A percentile compares a stretch with the other conserved stretches of the same genome.
These are phyloP conservation scores for Zalerion maritima DNA, from an alignment of 495 filamentous ascomycete species.

Conservation along the genomic window DNA sequence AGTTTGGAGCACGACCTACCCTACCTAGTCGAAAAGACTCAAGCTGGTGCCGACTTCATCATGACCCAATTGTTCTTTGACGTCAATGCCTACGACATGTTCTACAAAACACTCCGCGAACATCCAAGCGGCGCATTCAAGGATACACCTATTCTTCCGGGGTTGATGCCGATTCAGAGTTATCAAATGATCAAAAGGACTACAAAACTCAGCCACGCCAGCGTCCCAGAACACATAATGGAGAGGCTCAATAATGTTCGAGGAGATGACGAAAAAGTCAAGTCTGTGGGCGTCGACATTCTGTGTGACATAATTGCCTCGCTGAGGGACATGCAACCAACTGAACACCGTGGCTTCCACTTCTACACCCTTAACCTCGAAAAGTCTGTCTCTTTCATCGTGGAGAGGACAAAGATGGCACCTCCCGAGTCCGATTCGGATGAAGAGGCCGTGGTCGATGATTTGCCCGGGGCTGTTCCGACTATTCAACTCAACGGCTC, in stretches of 20 bases:
- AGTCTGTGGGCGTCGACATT: slow-evolving; percentile 56
- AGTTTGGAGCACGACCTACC: slow-evolving; percentile 68
- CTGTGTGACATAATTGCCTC: slow-evolving; percentile 53
- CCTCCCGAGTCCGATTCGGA: slow-evolving; percentile 30
- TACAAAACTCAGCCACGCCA: slow-evolving; percentile 88
- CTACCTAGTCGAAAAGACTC: slow-evolving; percentile 78
- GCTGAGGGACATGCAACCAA: slow-evolving; percentile 50
- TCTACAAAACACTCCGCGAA: slow-evolving; percentile 61
- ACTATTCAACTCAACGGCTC: slow-evolving; percentile 21
- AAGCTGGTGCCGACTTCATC: slow-evolving; percentile 91
- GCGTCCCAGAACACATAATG: slow-evolving; percentile 55
- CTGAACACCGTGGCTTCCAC: slow-evolving; percentile 86
- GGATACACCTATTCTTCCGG: slow-evolving; percentile 80
- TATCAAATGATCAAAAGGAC: slow-evolving; percentile 90
- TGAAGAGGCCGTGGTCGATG: slow-evolving; percentile 35
- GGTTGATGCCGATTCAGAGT: slow-evolving; percentile 93
- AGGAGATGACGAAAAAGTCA: slow-evolving; percentile 85
- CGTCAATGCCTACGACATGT: slow-evolving; percentile 60
- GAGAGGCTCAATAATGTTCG: slow-evolving; percentile 62
- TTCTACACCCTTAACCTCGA: slow-evolving; percentile 97
- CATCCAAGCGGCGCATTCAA: slow-evolving; percentile 81
- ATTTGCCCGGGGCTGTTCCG: slow-evolving; percentile 26
- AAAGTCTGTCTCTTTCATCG: slow-evolving; percentile 85
- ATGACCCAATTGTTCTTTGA: slow-evolving; percentile 99
- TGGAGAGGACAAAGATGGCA: slow-evolving; percentile 77